These are phyloP conservation scores for Groenewaldozyma auringiensis DNA, from an alignment of 1,139 yeast species.

Conservation along the genomic window DNA sequence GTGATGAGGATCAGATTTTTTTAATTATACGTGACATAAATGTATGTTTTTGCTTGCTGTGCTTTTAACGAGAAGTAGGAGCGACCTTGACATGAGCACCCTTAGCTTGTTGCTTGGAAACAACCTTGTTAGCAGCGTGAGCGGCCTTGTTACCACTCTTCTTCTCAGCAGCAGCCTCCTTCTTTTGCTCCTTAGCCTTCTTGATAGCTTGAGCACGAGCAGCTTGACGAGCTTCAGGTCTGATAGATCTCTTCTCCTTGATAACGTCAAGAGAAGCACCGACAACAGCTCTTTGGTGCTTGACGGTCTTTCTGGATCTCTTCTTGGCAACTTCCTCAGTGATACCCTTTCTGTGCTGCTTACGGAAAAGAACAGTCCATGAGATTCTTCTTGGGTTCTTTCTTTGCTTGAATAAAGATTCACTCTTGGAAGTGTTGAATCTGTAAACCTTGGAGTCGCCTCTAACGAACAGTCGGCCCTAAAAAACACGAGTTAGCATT, in stretches of 20 bases:
- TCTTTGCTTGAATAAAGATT: slow-evolving; percentile 98
- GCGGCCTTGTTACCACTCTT: slow-evolving; percentile 94
- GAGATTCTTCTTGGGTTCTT: slow-evolving; percentile 99
- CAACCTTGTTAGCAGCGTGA: slow-evolving; percentile 82
- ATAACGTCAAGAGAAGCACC: slow-evolving; percentile 98
- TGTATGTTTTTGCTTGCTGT: slow-evolving; percentile 2
- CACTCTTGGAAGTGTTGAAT: slow-evolving; percentile 97
- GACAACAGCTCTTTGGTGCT: slow-evolving; percentile 98
- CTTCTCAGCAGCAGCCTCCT: slow-evolving; percentile 88
- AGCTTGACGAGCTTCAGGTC: slow-evolving; percentile 98
- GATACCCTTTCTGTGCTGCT: slow-evolving; percentile 99
- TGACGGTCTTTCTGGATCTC: slow-evolving; percentile 95
- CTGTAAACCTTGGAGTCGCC: slow-evolving; percentile 99
- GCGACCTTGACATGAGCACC: slow-evolving; percentile 55
- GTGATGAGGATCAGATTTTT: too few species aligned
- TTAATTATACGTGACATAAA: not conserved
- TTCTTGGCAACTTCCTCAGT: slow-evolving; percentile 97
- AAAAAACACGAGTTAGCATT: too few species aligned
- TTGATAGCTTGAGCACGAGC: slow-evolving; percentile 87
- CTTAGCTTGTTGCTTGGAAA: slow-evolving; percentile 36
- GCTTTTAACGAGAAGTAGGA: slow-evolving; percentile 85
- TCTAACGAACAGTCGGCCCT: slow-evolving; percentile 96
- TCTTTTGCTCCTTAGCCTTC: slow-evolving; percentile 93
- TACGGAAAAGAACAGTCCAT: slow-evolving; percentile 99
- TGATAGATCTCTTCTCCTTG: slow-evolving; percentile 93